These are phyloP conservation scores for Mycena metata DNA, from an alignment of 768 basidiomycete species.

Conservation along the genomic window DNA sequence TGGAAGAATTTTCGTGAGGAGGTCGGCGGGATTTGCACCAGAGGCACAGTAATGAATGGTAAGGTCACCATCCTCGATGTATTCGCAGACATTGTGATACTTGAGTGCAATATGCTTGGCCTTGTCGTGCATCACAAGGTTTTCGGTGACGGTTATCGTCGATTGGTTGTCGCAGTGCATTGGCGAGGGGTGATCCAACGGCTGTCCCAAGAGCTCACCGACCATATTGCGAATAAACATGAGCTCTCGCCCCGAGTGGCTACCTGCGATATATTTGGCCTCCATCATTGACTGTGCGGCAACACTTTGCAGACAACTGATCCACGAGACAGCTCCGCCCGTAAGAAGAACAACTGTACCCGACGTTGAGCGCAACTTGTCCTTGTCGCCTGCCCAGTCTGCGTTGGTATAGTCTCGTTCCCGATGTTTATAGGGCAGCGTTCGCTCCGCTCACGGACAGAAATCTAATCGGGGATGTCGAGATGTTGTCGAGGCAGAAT, in stretches of 20 bases:
- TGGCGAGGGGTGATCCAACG: neutral
- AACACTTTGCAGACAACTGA: neutral
- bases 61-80: neutral
- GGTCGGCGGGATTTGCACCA: neutral
- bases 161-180: conserved; percentile 8
- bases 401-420: no score
- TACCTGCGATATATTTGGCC: neutral
- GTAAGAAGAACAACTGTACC: neutral
- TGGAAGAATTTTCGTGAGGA: conserved; percentile 1
- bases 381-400: conserved; percentile 3
- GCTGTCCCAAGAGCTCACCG: neutral
- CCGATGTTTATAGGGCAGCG: no score
- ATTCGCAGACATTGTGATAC: neutral
- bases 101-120: neutral
- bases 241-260: neutral
- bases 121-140: conserved; percentile 3
- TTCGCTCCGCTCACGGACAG: no score
- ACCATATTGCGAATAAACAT: neutral
- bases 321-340: neutral
- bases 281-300: conserved; percentile 6
- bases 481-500: no score
- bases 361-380: neutral
- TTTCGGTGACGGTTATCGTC: neutral
- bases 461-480: no score
- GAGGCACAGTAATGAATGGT: conserved; percentile 1